Evolutionary conservation across 2,329 filamentous ascomycete genomes (phyloP).

Genomic region (Zymoseptoria passerinii): DNA sequence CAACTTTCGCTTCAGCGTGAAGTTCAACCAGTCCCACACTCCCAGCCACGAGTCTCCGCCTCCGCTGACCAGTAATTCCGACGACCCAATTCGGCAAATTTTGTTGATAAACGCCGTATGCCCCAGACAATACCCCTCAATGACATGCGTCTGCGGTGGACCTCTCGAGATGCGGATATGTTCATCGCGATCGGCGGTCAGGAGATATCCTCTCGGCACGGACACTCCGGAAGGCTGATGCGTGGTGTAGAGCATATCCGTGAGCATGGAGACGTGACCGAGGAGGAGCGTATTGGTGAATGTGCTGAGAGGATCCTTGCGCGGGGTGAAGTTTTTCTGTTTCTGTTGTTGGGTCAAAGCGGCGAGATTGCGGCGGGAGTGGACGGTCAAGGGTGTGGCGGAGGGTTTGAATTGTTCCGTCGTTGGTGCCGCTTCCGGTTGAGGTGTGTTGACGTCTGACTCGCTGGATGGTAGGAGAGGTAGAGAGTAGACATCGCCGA

Average conservation of each 20-base stretch:
- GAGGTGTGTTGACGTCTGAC: conserved; percentile 19
- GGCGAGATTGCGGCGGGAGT: conserved; percentile 52
- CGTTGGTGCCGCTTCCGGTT: conserved; percentile 1
- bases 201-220: conserved; percentile 48
- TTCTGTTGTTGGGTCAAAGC: conserved; percentile 50
- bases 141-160: conserved; percentile 74
- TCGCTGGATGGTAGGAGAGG: conserved; percentile 52
- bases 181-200: conserved; percentile 63
- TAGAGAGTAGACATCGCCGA: conserved; percentile 88
- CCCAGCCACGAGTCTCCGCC: conserved; percentile 74
- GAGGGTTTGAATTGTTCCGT: conserved; percentile 38
- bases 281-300: conserved; percentile 75
- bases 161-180: conserved; percentile 85
- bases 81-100: conserved; percentile 55
- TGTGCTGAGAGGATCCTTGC: conserved; percentile 37
- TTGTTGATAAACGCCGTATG: conserved; percentile 78
- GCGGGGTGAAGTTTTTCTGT: conserved; percentile 36
- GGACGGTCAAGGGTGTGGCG: conserved; percentile 52
- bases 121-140: conserved; percentile 82
- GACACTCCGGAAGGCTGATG: conserved; percentile 35
- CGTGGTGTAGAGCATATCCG: conserved; percentile 56
- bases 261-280: conserved; percentile 93
- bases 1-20: conserved; percentile 46
- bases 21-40: conserved; percentile 71
- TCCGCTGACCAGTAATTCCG: conserved; percentile 68